Evolutionary conservation across 306 rosid species (phyloP).

Genomic region (Rosa multiflora): DNA sequence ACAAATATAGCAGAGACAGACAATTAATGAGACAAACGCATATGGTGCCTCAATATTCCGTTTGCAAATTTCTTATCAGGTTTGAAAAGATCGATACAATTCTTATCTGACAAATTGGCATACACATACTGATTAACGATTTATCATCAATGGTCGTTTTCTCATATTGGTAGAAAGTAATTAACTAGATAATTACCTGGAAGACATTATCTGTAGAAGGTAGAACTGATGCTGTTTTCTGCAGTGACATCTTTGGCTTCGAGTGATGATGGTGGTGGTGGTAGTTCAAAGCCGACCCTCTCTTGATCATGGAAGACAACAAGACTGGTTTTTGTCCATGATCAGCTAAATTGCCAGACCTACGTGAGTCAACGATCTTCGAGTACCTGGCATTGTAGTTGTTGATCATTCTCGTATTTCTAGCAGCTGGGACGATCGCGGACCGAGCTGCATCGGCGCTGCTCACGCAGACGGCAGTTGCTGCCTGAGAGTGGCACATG

Average conservation of each 20-base stretch:
- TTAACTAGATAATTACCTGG: slow-evolving; percentile 45
- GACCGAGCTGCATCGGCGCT: slow-evolving; percentile 44
- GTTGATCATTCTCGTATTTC: slow-evolving; percentile 32
- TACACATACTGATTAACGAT: background rate
- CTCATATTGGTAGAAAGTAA: background rate
- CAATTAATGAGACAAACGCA: background rate
- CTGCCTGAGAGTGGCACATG: slow-evolving; percentile 70
- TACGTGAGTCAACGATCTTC: slow-evolving; percentile 50
- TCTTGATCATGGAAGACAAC: background rate
- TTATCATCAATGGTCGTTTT: background rate
- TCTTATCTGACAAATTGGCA: background rate
- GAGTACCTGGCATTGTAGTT: slow-evolving; percentile 51
- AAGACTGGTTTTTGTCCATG: background rate
- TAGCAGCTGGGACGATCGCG: slow-evolving; percentile 45
- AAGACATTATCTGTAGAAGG: slow-evolving; percentile 41
- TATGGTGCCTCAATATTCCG: background rate
- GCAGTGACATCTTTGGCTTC: slow-evolving; percentile 28
- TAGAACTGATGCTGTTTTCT: slow-evolving; percentile 20
- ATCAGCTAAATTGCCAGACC: slow-evolving; percentile 6
- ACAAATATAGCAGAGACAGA: background rate
- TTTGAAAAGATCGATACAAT: background rate
- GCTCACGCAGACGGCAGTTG: slow-evolving; percentile 76
- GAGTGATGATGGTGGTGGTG: slow-evolving; percentile 4
- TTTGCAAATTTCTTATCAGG: background rate
- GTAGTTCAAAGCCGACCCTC: slow-evolving; percentile 11